Evolutionary conservation across 352 stramenopile genomes (phyloP).

Genomic region (Globisporangium irregulare): DNA sequence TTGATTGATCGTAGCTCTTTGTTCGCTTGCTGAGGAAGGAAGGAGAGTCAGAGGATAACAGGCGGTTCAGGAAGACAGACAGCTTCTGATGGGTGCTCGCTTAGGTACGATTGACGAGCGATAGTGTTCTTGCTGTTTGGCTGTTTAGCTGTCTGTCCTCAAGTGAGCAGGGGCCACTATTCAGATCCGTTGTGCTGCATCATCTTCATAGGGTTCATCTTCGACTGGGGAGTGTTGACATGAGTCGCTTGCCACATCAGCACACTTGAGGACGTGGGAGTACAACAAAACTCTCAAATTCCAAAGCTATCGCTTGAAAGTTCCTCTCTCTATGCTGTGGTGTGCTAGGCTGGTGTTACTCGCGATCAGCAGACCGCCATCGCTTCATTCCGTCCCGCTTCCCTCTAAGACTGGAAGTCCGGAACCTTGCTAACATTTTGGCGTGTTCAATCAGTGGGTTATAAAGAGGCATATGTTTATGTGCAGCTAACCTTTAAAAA

Average conservation of each 20-base stretch:
- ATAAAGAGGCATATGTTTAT: too few relatives aligned
- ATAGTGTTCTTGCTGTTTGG: not conserved
- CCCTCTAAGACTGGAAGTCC: too few relatives aligned
- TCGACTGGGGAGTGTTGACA: too few relatives aligned
- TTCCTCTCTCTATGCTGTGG: not conserved
- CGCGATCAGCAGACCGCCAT: not conserved
- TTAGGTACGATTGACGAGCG: not conserved
- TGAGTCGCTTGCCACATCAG: not conserved
- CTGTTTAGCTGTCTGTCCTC: not conserved
- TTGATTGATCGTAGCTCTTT: not conserved
- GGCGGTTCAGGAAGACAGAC: not conserved
- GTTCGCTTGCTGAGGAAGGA: not conserved
- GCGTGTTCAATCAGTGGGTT: too few relatives aligned
- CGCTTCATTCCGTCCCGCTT: not conserved
- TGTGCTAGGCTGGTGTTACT: not conserved
- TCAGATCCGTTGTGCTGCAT: not conserved
- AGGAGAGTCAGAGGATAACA: conserved; percentile 8
- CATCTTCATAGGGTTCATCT: not conserved
- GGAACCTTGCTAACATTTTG: too few relatives aligned
- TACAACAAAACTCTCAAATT: not conserved
- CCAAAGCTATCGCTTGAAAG: not conserved
- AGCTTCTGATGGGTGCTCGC: not conserved
- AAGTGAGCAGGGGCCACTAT: not conserved
- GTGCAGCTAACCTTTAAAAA: too few relatives aligned
- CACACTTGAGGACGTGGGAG: not conserved